Evolutionary conservation across 148 eudicot genomes (phyloP), one percentile per base, ranked within the genome.

Genomic region (Agrostemma githago): DNA sequence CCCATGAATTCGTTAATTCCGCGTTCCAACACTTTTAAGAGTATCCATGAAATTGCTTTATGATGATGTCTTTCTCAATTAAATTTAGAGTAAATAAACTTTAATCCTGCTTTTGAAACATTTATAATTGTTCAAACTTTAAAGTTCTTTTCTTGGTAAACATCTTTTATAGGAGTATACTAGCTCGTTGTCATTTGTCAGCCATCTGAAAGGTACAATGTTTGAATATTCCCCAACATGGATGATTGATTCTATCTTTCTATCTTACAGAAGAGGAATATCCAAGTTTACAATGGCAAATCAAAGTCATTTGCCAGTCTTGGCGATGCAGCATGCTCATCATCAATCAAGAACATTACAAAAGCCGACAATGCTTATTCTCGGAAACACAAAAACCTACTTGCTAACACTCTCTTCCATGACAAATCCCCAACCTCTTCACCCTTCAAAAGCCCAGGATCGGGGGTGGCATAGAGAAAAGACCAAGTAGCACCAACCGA

Each of bases 211-310:
- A 26, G 34, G 34, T 26, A 26, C 34, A 26, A 8, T 62, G 2
- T 60, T 1, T 70, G 80, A 73, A 73, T 76, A 68, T 77, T 76
- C 80, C 43, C 71, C 77, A 41, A 81, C 26, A 56, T 62, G 16
- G 37, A 12, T 21, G 43, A 51, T 26, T 26, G 34, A 26, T 61
- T n/a, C 37, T 34, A 66, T 66, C 26, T 76, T 51, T 39, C 21
- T 12, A 37, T 34, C 34, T 72, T 81, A 76, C 82, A 93, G 97
- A 71, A 86, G 83, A 74, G 92, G 98, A 64, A 88, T 93, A 40
- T 93, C 98, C 19, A 85, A 77, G 5, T 91, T 88, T 93, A 91
- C 72, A 78, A 76, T 51, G 98, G 97, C 5, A 93, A 89, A 85
- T 91, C 98, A 1, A 93, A 88, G 83, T 91, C 98, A 0, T 93